Evolutionary conservation across 805 yeast genomes (phyloP), one percentile per base, ranked within the genome.

Genomic region (Suhomyces faveliae): DNA sequence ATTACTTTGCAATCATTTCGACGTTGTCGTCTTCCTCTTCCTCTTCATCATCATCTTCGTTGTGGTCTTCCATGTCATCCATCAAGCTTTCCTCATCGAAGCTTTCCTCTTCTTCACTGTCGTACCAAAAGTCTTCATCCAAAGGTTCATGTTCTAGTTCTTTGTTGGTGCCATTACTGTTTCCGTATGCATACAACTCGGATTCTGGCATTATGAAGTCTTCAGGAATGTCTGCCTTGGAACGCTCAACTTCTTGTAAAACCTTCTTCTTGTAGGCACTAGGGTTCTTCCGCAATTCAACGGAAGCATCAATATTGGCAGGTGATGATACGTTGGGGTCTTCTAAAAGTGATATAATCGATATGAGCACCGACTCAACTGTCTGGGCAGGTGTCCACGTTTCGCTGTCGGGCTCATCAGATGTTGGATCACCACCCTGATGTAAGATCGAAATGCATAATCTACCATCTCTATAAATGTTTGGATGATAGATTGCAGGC

Each of bases 261-360:
- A 90, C 96, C 61, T 81, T 81, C 59, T 78, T 82, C 64, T 81
- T 80, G 70, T 89, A 92, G 40, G 80, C 83, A 21, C 84, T 89
- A 23, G 85, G 84, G 66, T 86, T 81, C 60, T 87, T 89, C 60
- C 96, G 78, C 80, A 89, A 90, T 58, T 87, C 88, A 39, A 90
- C 89, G 15, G 96, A 87, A 13, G 98, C 98, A 66, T 92, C 98
- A 43, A 92, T 91, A 66, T 92, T 92, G 5, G 98, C 98, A 5
- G 98, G 97, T 1, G 96, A 88, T 51, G 83, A 80, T 50, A 88
- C 85, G 70, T 92, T 92, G 46, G 98, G 98, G 66, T 92, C 97
- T 61, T 90, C 96, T 58, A 92, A 77, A 45, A 92, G 77, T 7
- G 97, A 89, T 15, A 92, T 87, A 54, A 92, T 91, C 27, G 96